Base-by-base conservation (phyloP, 306 rosid species). In the Purshia tridentata region DNA sequence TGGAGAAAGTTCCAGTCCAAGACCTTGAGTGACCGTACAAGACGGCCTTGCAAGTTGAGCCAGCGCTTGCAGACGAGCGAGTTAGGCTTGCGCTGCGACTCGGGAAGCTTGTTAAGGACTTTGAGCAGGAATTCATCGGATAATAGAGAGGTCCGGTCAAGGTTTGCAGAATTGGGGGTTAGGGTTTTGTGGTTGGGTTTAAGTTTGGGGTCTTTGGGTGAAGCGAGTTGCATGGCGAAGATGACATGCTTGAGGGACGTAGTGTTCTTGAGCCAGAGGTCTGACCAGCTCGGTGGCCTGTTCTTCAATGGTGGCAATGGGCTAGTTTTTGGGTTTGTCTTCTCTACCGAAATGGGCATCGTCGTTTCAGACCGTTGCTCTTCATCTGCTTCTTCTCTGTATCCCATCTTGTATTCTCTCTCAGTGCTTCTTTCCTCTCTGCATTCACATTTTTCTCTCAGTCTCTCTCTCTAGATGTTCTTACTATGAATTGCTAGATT, bases 61-160 rank as follows among this genome's bases (percentile, higher is more conserved):
- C 98, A 94, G 11, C 98, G 96, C 77, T 88, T 91, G 86, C 97
- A 94, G 70, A 91, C 99, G 5, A 86, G 85, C 2, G 84, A 81
- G 64, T 80, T 89, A 5, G 82, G 55, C 72, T 88, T 85, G 45
- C 88, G 80, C 73, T 89, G 94, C 6, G 84, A 82, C 67, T 73
- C 86, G 0, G 97, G 92, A 13, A 91, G 77, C 68, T 76, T 78
- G 4, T 86, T 15, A 51, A 94, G 95, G 77, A 94, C 87, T 37
- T 56, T 73, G 53, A 94, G 88, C 20, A 94, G 87, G 51, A 87
- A 54, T 60, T 84, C 86, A 12, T 94, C 99, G 44, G 99, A 87
- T 1, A 94, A 65, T 18, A 80, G 80, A 42, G 77, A 78, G 19
- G 93, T 89, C 46, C 77, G 89, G 65, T 93, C 94, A 9, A 71